phyloP scores from a whole-genome alignment of 441 rosid genomes.

The Erysimum pusillum region DNA sequence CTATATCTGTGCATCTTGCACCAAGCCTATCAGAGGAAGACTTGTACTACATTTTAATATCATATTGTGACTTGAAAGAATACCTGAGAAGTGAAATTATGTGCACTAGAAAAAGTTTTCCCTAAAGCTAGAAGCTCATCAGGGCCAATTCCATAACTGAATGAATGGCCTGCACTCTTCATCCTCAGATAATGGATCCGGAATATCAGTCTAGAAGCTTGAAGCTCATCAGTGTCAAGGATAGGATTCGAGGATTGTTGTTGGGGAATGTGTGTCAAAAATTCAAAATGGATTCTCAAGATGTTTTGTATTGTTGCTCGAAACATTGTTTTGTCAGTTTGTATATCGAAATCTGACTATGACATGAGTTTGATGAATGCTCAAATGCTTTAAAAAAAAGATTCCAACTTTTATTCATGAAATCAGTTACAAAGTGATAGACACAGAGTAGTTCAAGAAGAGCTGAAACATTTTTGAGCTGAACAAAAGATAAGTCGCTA shows the following conservation, averaged over 20 bases:
- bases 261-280: background rate
- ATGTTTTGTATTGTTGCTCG: background rate
- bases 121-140: too few relatives aligned
- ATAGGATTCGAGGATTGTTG: background rate
- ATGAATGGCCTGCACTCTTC: too few relatives aligned
- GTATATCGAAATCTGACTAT: background rate
- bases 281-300: background rate
- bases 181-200: too few relatives aligned
- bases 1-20: too few relatives aligned
- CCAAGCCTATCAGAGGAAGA: too few relatives aligned
- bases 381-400: conserved; percentile 17
- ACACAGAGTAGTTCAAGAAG: conserved; percentile 21
- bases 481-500: background rate
- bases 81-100: too few relatives aligned
- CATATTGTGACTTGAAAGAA: too few relatives aligned
- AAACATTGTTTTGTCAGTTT: too few relatives aligned
- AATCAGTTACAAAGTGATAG: conserved; percentile 31
- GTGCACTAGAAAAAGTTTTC: too few relatives aligned
- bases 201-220: too few relatives aligned
- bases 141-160: too few relatives aligned
- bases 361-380: background rate
- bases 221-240: background rate
- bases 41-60: too few relatives aligned
- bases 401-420: conserved; percentile 20
- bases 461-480: conserved; percentile 24